Evolutionary conservation across 2,329 filamentous ascomycete species (phyloP).

Genomic region (Fusarium multiceps): DNA sequence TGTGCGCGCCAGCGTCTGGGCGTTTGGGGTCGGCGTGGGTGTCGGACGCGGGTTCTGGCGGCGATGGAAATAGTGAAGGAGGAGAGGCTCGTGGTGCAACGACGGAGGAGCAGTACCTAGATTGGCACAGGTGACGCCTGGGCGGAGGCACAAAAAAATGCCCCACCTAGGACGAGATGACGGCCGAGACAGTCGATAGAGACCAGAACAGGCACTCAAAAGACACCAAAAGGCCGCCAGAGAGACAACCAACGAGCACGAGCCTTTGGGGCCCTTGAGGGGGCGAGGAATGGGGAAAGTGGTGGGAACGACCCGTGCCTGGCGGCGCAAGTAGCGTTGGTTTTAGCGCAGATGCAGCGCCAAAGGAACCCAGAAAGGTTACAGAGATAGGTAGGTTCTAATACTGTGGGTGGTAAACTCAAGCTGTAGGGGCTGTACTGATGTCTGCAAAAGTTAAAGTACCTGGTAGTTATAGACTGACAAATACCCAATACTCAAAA

Average conservation of each 20-base stretch:
- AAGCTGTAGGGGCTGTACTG: slow-evolving; percentile 24
- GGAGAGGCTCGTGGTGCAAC: slow-evolving; percentile 49
- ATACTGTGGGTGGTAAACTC: slow-evolving; percentile 10
- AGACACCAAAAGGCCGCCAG: slow-evolving; percentile 32
- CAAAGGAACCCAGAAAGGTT: slow-evolving; percentile 37
- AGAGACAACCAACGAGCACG: slow-evolving; percentile 45
- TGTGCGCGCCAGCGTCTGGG: slow-evolving; percentile 46
- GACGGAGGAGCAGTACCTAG: slow-evolving; percentile 46
- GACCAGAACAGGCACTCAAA: slow-evolving; percentile 38
- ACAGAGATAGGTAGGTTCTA: slow-evolving; percentile 19
- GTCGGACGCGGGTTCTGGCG: slow-evolving; percentile 37
- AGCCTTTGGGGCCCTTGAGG: slow-evolving; percentile 44
- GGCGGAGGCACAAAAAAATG: slow-evolving; percentile 47
- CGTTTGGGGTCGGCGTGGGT: slow-evolving; percentile 42
- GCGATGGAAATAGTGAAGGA: slow-evolving; percentile 45
- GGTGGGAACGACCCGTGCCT: slow-evolving; percentile 48
- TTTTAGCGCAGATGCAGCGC: slow-evolving; percentile 46
- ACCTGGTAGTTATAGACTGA: not conserved
- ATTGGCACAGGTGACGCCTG: slow-evolving; percentile 50
- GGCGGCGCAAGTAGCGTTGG: slow-evolving; percentile 46
- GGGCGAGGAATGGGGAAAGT: slow-evolving; percentile 41
- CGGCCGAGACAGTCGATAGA: slow-evolving; percentile 47
- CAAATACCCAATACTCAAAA: not conserved
- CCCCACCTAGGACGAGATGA: slow-evolving; percentile 51
- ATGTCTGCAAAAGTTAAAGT: slow-evolving; percentile 11